Evolutionary conservation across 1,284 basidiomycete species (phyloP), one percentile per base, ranked within the genome.

Genomic region (Macrocystidia cucumis): DNA sequence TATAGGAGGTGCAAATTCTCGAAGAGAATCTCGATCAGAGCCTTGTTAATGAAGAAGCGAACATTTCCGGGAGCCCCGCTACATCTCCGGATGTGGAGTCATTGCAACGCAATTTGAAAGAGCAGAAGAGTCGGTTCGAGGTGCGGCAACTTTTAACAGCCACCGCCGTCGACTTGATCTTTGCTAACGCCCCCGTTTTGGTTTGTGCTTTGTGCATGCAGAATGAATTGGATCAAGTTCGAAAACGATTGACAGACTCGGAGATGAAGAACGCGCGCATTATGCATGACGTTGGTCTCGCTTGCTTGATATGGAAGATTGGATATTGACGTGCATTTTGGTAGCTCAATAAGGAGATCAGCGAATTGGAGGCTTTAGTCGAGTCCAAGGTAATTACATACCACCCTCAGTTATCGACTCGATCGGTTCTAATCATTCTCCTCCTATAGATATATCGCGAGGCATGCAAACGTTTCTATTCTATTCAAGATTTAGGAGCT

Each of bases 271-370:
- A 66, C 47, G 75, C 79, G 23, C 69, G 83, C 26, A 67, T 67
- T 12, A 68, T 72, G n/a, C 78, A 84, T 50, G 78, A 85, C 50
- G 85, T 86, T 54, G 34, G 76, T 59, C 17, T 1, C 8, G 12
- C 3, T 27, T 5, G 5, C 37, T 12, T 9, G 6, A 7, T 29
- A 29, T 29, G 8, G n/a, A 11, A 11, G 6, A 12, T 35, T 27
- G 17, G 29, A 19, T 14, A 8, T 24, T 9, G 33, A 32, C 37
- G 32, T 34, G 37, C 30, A 44, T 13, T 18, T 14, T 34, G 43
- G 14, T 48, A 91, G 86, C 72, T 91, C 42, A 87, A 91, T 59
- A 89, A 91, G 51, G 90, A 95, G 60, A 87, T 95, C 34, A 76
- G 80, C 34, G 90, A 95, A 54, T 69, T 96, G 14, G 91, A 96